Base-by-base conservation (phyloP, 805 yeast genomes). In the Zygoascus bituminiphila region DNA sequence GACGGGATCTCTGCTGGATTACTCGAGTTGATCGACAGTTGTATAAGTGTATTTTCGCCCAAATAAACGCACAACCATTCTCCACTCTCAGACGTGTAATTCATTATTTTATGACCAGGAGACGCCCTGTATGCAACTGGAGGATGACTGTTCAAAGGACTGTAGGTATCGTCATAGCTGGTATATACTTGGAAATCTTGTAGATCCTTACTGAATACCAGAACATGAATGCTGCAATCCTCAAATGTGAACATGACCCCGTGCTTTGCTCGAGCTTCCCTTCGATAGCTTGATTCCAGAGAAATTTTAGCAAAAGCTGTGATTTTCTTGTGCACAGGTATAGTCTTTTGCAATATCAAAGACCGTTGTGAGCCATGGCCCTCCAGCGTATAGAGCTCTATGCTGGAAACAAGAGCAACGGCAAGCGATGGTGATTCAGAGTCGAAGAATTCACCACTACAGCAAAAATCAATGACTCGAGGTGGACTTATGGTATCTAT, bases 401-500 rank as follows among this genome's bases (percentile, higher is more conserved):
- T 10, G 19, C 21, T 22, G n/a, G 33, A 20, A 9, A 22, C 19
- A 9, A 26, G 31, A 7, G 19, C 29, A 22, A 26, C 22, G 9
- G 44, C 31, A 20, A 26, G n/a, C 7, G 21, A 15, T 23, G 2
- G 17, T 7, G 19, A 12, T 12, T 17, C 17, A 24, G 14, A 17
- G 22, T 15, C 20, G 20, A 8, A 15, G 22, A 41, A 23, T n/a
- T 26, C 10, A 22, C 44, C 26, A n/a, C 31, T 14, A 24, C 33
- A 41, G 19, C 19, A 22, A 26, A 15, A 20, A 24, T 15, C 31
- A 15, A 41, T 36, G 19, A 44, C 50, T 29, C 41, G 37, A 43
- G 24, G 40, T 25, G 41, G 37, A 40, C 39, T 38, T 31, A 42
- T 45, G 21, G 42, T 29, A 38, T 38, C 45, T 23, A 44, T 47